Evolutionary conservation across 306 rosid species (phyloP).

Genomic region (Rosa persica): DNA sequence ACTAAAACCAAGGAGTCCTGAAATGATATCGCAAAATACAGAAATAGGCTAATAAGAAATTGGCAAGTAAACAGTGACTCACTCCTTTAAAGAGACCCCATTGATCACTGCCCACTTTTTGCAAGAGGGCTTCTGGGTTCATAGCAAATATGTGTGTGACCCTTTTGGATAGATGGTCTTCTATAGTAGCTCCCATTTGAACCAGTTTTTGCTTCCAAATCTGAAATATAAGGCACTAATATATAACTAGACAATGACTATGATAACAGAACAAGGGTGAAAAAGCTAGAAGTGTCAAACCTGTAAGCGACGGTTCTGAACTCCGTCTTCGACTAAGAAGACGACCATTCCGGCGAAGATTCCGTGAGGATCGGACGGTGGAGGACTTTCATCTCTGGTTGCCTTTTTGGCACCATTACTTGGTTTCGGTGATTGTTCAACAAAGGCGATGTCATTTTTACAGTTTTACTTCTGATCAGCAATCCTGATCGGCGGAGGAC

Average conservation of each 20-base stretch:
- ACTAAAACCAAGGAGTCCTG: too few relatives aligned
- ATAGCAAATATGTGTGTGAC: conserved; percentile 73
- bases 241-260: background rate
- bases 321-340: conserved; percentile 61
- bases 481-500: background rate
- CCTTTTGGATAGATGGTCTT: conserved; percentile 54
- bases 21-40: too few relatives aligned
- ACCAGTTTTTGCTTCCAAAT: conserved; percentile 85
- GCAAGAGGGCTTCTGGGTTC: conserved; percentile 49
- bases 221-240: conserved; percentile 25
- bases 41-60: too few relatives aligned
- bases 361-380: conserved; percentile 45
- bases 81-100: conserved; percentile 71
- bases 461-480: background rate
- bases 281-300: conserved; percentile 19
- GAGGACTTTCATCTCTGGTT: conserved; percentile 30
- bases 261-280: background rate
- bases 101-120: conserved; percentile 41
- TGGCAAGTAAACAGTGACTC: conserved; percentile 8
- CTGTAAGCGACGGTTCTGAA: conserved; percentile 79
- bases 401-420: conserved; percentile 66
- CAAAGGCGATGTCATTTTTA: background rate
- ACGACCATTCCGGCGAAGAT: conserved; percentile 65
- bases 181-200: conserved; percentile 73
- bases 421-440: too few relatives aligned